phyloP scores from a whole-genome alignment of 2,329 filamentous ascomycete genomes.

The Fusarium guadeloupense region DNA sequence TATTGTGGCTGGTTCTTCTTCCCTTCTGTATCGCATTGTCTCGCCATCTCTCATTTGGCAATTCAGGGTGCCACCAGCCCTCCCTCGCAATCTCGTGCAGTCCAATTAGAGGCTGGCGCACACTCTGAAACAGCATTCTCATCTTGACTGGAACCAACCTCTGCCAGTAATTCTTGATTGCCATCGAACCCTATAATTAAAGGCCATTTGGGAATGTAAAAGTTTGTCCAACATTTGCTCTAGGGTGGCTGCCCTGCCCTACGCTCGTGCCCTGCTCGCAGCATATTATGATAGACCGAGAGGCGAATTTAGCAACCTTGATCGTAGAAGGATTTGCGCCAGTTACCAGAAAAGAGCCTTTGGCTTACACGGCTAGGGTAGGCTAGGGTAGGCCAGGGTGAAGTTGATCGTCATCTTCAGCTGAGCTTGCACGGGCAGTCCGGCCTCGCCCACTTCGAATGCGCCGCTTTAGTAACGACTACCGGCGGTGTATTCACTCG shows the following conservation, averaged over 20 bases:
- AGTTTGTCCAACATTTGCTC: neutral
- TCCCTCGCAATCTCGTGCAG: constrained; percentile 1
- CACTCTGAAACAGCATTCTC: constrained; percentile 17
- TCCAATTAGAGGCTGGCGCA: constrained; percentile 5
- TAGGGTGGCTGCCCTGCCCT: neutral
- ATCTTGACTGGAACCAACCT: neutral
- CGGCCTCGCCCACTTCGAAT: constrained; percentile 5
- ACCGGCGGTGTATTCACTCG: neutral
- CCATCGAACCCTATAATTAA: neutral
- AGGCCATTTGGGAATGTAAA: neutral
- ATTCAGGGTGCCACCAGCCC: neutral
- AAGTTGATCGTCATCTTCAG: constrained; percentile 26
- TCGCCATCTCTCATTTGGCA: constrained; percentile 7
- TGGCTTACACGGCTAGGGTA: constrained; percentile 2
- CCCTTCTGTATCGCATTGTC: constrained; percentile 11
- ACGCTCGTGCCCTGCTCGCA: neutral
- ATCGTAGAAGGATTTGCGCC: constrained; percentile 9
- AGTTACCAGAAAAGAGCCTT: neutral
- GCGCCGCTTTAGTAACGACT: neutral
- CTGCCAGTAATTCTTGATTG: neutral
- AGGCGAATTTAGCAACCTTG: neutral
- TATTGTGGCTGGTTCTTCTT: constrained; percentile 26
- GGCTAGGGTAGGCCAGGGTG: constrained; percentile 3
- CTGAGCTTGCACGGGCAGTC: constrained; percentile 20
- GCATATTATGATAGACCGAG: neutral